phyloP scores from a whole-genome alignment of 345 rosid genomes.

The Abelmoschus esculentus region DNA sequence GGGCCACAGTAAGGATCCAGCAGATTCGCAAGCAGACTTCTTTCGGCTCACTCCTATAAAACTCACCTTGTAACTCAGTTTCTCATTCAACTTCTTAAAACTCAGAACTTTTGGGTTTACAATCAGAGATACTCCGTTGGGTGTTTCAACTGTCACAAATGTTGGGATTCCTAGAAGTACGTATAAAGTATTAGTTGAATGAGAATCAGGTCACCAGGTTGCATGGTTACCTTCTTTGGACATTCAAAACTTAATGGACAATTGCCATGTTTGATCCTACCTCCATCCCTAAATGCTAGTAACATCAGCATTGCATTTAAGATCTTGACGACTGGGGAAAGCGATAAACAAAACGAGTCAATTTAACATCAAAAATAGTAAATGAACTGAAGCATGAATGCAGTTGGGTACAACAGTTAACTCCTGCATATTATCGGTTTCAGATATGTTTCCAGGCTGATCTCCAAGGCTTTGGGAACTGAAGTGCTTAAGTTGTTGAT shows the following conservation, averaged over 20 bases:
- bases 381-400: not conserved
- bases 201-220: conserved; percentile 42
- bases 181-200: too few relatives aligned
- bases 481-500: not conserved
- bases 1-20: conserved; percentile 69
- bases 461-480: not conserved
- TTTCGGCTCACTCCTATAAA: conserved; percentile 14
- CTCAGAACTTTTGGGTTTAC: conserved; percentile 31
- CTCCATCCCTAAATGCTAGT: too few relatives aligned
- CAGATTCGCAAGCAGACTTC: conserved; percentile 24
- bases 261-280: too few relatives aligned
- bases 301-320: conserved; percentile 15
- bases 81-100: conserved; percentile 35
- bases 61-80: conserved; percentile 49
- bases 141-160: conserved; percentile 42
- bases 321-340: conserved; percentile 17
- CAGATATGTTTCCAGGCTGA: not conserved
- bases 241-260: conserved; percentile 32
- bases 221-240: conserved; percentile 10
- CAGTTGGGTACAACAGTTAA: not conserved
- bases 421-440: not conserved
- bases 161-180: too few relatives aligned
- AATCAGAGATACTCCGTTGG: conserved; percentile 29
- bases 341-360: not conserved
- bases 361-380: not conserved